Evolutionary conservation across 441 rosid genomes (phyloP).

Genomic region (Bruguiera hainesii): DNA sequence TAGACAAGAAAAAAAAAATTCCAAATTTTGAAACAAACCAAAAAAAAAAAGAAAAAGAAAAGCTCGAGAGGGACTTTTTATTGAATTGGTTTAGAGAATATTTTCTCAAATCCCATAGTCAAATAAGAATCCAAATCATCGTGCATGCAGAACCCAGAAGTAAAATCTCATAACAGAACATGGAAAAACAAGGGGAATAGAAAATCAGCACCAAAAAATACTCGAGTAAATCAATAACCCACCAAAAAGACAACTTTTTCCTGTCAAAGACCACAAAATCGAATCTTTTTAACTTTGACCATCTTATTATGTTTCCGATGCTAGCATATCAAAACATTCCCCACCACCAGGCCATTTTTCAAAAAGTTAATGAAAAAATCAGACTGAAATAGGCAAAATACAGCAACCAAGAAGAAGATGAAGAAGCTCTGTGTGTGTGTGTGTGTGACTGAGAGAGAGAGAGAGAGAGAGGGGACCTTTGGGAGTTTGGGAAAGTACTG

Average conservation of each 20-base stretch:
- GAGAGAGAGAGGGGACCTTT: conserved; percentile 22
- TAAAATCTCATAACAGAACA: conserved; percentile 5
- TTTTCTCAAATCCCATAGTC: neutral
- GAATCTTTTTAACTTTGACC: neutral
- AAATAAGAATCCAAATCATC: conserved; percentile 9
- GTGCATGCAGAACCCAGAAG: conserved; percentile 32
- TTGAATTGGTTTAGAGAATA: neutral
- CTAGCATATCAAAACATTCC: neutral
- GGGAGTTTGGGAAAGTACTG: conserved; percentile 12
- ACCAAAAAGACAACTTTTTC: conserved; percentile 14
- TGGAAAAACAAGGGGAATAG: neutral
- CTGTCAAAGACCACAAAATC: conserved; percentile 5
- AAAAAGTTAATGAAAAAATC: neutral
- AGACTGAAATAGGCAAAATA: neutral
- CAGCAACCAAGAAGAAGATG: conserved; percentile 11
- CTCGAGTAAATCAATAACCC: neutral
- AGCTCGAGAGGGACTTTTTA: conserved; percentile 5
- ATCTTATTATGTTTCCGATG: conserved; percentile 11
- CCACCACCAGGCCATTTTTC: neutral
- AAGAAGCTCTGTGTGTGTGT: neutral
- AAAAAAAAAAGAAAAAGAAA: neutral
- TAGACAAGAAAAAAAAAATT: neutral
- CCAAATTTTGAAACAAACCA: neutral
- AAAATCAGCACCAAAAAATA: neutral
- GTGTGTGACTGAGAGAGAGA: neutral